Percentiles rank a stretch among this genome's conserved stretches.
Evolutionary conservation across 1,139 yeast genomes (phyloP).

Genomic region (Blastobotrys apis): DNA sequence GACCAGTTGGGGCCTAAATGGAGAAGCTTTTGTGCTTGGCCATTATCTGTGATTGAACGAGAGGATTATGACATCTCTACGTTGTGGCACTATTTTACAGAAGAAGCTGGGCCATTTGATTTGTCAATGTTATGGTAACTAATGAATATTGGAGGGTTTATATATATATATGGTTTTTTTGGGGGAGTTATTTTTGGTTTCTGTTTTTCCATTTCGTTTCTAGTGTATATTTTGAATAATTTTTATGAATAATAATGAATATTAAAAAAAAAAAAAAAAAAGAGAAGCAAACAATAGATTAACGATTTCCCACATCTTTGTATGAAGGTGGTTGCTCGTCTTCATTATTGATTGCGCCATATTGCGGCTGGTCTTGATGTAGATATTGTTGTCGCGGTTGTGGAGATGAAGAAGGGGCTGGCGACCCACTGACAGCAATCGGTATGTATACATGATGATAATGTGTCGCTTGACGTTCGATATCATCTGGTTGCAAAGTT

Average conservation of each 20-base stretch:
- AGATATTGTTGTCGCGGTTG: constrained; percentile 6
- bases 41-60: constrained; percentile 1
- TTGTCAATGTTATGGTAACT: constrained; percentile 5
- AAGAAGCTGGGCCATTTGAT: constrained; percentile 7
- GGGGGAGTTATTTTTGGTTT: not conserved
- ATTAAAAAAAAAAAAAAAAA: no score
- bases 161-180: not conserved
- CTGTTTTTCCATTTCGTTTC: not conserved
- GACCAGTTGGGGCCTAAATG: constrained; percentile 15
- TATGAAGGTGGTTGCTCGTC: constrained; percentile 10
- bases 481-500: constrained; percentile 3
- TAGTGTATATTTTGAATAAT: not conserved
- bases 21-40: constrained; percentile 7
- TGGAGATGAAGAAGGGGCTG: constrained; percentile 4
- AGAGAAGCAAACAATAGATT: not conserved
- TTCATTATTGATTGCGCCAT: constrained; percentile 11
- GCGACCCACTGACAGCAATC: not conserved
- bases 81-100: constrained; percentile 5
- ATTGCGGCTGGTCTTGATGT: constrained; percentile 1
- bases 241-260: not conserved
- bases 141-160: no score
- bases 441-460: constrained; percentile 20
- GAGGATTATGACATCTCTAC: constrained; percentile 1
- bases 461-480: constrained; percentile 10
- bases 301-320: constrained; percentile 1